Conservation (phyloP, 169 alveolate genomes). For the Cryptosporidium meleagridis region DNA sequence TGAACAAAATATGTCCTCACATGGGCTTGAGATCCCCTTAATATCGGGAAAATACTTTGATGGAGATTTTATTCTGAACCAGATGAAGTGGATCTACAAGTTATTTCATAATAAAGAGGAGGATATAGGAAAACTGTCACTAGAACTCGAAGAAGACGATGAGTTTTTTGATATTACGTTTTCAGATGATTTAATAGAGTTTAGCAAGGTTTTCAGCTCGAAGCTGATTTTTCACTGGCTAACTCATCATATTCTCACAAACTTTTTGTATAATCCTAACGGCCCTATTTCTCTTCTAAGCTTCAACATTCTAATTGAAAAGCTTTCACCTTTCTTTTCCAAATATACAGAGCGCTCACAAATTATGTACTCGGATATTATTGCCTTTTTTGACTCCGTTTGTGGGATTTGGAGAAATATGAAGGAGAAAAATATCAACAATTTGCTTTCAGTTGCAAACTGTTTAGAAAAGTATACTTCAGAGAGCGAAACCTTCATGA, state of each 20-base stretch:
- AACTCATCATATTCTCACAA: conserved; percentile 31
- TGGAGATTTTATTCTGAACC: conserved; percentile 42
- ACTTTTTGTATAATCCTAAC: conserved; percentile 52
- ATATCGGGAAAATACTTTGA: conserved; percentile 46
- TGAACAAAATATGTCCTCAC: background rate
- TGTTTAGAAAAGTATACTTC: conserved; percentile 6
- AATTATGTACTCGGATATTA: background rate
- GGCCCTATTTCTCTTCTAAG: conserved; percentile 57
- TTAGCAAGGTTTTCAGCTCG: conserved; percentile 33
- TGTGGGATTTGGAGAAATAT: conserved; percentile 43
- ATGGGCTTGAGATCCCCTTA: conserved; percentile 51
- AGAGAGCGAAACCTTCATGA: conserved; percentile 16
- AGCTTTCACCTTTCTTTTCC: conserved; percentile 32
- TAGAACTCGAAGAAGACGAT: conserved; percentile 1
- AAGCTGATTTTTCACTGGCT: conserved; percentile 59
- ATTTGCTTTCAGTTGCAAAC: conserved; percentile 17
- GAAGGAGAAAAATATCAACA: background rate
- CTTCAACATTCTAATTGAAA: conserved; percentile 41
- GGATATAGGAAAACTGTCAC: background rate
- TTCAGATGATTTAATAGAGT: background rate
- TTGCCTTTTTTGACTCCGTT: conserved; percentile 25
- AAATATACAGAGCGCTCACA: background rate
- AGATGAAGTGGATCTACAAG: conserved; percentile 28
- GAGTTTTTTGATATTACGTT: background rate
- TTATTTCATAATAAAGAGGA: background rate